Evolutionary conservation across 768 basidiomycete genomes (phyloP).

Genomic region (Wakefieldia striispora): DNA sequence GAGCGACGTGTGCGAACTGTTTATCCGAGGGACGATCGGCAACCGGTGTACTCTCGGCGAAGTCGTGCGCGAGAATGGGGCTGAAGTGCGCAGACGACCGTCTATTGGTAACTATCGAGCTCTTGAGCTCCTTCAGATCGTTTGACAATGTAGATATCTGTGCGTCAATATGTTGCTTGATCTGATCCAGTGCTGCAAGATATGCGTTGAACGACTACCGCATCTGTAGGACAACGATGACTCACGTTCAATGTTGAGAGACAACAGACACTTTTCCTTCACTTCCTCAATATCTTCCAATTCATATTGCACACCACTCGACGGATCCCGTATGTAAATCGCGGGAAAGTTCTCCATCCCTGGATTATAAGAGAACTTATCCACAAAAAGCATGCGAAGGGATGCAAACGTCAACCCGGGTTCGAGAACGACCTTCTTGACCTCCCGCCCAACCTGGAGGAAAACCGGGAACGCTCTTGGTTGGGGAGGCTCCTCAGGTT

Average conservation of each 20-base stretch:
- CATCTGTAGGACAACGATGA: constrained; percentile 20
- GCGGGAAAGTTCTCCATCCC: constrained; percentile 92
- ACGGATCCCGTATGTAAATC: constrained; percentile 92
- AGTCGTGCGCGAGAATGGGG: constrained; percentile 50
- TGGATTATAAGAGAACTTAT: constrained; percentile 92
- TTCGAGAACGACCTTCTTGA: constrained; percentile 81
- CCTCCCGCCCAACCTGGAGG: constrained; percentile 85
- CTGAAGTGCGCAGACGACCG: constrained; percentile 49
- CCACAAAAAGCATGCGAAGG: constrained; percentile 86
- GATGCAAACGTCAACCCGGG: constrained; percentile 67
- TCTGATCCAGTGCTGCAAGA: constrained; percentile 86
- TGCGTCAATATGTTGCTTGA: constrained; percentile 95
- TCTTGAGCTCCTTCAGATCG: constrained; percentile 87
- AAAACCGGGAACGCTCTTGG: constrained; percentile 62
- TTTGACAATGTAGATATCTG: constrained; percentile 83
- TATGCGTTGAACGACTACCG: constrained; percentile 5
- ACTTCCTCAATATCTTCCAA: constrained; percentile 94
- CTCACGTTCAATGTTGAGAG: constrained; percentile 96
- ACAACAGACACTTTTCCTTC: constrained; percentile 82
- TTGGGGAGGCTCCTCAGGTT: constrained; percentile 17
- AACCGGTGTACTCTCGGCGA: constrained; percentile 65
- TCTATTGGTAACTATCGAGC: constrained; percentile 53
- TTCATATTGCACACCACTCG: constrained; percentile 92
- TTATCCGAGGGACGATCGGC: constrained; percentile 69
- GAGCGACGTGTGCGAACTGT: constrained; percentile 70